Conservation (phyloP, 306 rosid species). For the Lathyrus tuberosus region DNA sequence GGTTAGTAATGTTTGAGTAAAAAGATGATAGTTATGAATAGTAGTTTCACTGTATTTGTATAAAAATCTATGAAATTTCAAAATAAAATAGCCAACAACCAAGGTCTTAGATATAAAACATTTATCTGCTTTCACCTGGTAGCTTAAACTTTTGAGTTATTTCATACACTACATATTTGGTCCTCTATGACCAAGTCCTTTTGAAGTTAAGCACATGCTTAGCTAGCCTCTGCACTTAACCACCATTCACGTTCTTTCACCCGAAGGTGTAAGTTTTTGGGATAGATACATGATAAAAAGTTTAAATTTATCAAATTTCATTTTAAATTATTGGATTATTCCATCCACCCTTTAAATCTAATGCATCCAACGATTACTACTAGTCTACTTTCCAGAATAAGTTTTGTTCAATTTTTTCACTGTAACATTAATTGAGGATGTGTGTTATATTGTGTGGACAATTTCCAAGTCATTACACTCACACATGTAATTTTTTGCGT, state of each 20-base stretch:
- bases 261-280: constrained; percentile 2
- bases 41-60: constrained; percentile 6
- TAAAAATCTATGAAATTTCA: constrained; percentile 11
- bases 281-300: constrained; percentile 11
- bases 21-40: constrained; percentile 10
- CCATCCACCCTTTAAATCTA: constrained; percentile 4
- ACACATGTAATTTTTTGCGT: not conserved
- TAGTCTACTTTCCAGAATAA: not conserved
- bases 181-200: constrained; percentile 6
- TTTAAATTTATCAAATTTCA: constrained; percentile 15
- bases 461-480: not conserved
- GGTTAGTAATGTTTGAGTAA: constrained; percentile 59
- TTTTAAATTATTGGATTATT: constrained; percentile 17
- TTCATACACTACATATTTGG: not conserved
- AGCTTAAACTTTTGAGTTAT: constrained; percentile 6
- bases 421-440: not conserved
- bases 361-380: constrained; percentile 1
- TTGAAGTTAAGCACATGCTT: not conserved
- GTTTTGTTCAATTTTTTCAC: not conserved
- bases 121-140: constrained; percentile 1
- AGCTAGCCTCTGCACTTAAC: constrained; percentile 14
- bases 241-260: not conserved
- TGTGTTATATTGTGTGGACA: not conserved
- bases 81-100: constrained; percentile 8
- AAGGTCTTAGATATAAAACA: constrained; percentile 16